These are phyloP conservation scores for Scheffersomyces segobiensis DNA, from an alignment of 1,139 yeast genomes.

Conservation along the genomic window DNA sequence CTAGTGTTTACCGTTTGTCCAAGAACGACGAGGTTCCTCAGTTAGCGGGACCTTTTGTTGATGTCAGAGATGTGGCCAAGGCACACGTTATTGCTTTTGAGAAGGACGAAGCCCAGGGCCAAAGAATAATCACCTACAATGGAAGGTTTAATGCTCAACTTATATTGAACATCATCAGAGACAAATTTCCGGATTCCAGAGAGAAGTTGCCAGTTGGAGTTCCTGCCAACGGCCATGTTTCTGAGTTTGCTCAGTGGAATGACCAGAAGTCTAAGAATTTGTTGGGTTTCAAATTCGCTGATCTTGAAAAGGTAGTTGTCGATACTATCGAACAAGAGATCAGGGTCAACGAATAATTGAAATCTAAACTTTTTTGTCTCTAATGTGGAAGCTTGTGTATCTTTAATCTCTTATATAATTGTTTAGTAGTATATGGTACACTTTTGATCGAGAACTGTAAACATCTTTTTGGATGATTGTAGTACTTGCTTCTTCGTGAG, in stretches of 20 bases:
- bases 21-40: conserved; percentile 11
- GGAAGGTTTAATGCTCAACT: conserved; percentile 20
- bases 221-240: conserved; percentile 23
- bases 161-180: conserved; percentile 16
- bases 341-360: background rate
- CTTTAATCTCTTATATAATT: too few species aligned
- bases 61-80: conserved; percentile 15
- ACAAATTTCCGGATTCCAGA: conserved; percentile 26
- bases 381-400: background rate
- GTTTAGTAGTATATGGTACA: too few species aligned
- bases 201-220: conserved; percentile 28
- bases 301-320: conserved; percentile 35
- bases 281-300: conserved; percentile 36
- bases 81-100: conserved; percentile 15
- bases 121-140: conserved; percentile 14
- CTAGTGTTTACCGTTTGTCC: conserved; percentile 18
- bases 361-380: background rate
- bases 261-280: conserved; percentile 30
- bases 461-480: too few species aligned
- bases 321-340: conserved; percentile 43
- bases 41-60: conserved; percentile 13
- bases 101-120: conserved; percentile 7
- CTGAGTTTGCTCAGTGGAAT: conserved; percentile 8
- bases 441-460: too few species aligned
- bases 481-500: too few species aligned